These are phyloP conservation scores for Trichophyton simii DNA, from an alignment of 2,329 filamentous ascomycete species.

Conservation along the genomic window DNA sequence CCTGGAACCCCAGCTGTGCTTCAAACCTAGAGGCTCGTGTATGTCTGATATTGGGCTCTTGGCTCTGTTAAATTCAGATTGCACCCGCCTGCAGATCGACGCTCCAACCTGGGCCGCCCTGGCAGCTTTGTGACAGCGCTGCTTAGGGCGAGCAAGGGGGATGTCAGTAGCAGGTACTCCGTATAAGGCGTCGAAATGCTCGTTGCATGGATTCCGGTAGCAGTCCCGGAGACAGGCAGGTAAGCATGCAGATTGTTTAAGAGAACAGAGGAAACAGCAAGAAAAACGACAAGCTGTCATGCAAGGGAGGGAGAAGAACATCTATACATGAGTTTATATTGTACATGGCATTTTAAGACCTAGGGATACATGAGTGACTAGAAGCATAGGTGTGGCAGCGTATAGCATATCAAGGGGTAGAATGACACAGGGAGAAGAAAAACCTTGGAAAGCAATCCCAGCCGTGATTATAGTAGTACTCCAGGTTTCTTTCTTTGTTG, in stretches of 20 bases:
- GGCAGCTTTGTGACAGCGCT: background rate
- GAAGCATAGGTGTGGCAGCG: background rate
- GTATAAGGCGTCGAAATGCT: background rate
- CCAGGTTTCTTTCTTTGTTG: background rate
- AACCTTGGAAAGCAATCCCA: slow-evolving; percentile 1
- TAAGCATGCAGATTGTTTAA: background rate
- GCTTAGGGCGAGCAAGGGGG: background rate
- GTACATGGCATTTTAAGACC: slow-evolving; percentile 2
- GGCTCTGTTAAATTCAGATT: background rate
- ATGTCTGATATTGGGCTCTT: background rate
- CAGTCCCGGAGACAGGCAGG: background rate
- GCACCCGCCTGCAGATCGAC: slow-evolving; percentile 1
- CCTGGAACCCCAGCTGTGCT: slow-evolving; percentile 4
- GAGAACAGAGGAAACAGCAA: background rate
- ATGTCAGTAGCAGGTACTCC: background rate
- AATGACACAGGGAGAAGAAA: background rate
- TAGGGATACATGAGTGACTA: background rate
- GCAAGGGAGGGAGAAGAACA: background rate
- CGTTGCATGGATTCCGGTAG: background rate
- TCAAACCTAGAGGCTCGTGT: slow-evolving; percentile 3
- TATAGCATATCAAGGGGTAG: background rate
- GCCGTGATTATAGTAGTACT: slow-evolving; percentile 2
- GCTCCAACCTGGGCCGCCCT: slow-evolving; percentile 3
- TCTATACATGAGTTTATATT: slow-evolving; percentile 3
- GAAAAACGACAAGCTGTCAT: background rate